A percentile compares a stretch with the other conserved stretches of the same genome.
Evolutionary conservation across 1,284 basidiomycete species (phyloP).

Genomic region (Ustilago curta): DNA sequence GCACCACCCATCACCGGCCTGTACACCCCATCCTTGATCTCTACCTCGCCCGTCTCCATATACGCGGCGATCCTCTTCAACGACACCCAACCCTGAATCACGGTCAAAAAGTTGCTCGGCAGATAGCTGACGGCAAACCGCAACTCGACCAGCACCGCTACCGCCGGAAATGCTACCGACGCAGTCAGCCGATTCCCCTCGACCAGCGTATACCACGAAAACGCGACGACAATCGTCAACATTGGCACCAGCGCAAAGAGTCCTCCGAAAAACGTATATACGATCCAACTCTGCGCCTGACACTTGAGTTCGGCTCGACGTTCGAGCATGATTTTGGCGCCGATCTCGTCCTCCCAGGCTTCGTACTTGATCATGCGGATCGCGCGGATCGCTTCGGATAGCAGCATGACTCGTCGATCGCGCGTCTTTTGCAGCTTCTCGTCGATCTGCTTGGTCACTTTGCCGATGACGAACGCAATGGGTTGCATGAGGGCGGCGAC

Average conservation of each 20-base stretch:
- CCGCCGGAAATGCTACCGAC: slow-evolving; percentile 43
- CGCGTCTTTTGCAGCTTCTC: slow-evolving; percentile 37
- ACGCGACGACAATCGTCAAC: slow-evolving; percentile 44
- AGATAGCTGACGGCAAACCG: slow-evolving; percentile 39
- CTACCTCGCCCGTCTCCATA: slow-evolving; percentile 78
- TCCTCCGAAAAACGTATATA: slow-evolving; percentile 32
- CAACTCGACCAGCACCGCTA: slow-evolving; percentile 43
- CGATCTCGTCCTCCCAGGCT: slow-evolving; percentile 50
- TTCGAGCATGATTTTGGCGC: slow-evolving; percentile 25
- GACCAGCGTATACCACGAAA: slow-evolving; percentile 44
- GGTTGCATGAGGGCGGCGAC: slow-evolving; percentile 38
- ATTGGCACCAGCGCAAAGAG: slow-evolving; percentile 42
- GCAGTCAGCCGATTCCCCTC: slow-evolving; percentile 38
- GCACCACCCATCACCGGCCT: slow-evolving; percentile 13
- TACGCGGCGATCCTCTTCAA: slow-evolving; percentile 83
- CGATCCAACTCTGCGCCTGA: slow-evolving; percentile 34
- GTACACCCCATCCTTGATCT: slow-evolving; percentile 72
- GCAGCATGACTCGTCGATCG: slow-evolving; percentile 41
- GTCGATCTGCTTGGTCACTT: slow-evolving; percentile 33
- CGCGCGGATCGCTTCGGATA: slow-evolving; percentile 48
- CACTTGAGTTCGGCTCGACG: slow-evolving; percentile 29
- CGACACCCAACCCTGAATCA: slow-evolving; percentile 77
- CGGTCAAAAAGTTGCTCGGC: slow-evolving; percentile 31
- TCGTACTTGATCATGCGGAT: slow-evolving; percentile 58
- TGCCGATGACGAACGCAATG: slow-evolving; percentile 28